These are phyloP conservation scores for Apophysomyces sp. DNA, from an alignment of 371 early-diverging fungal species.

Conservation along the genomic window DNA sequence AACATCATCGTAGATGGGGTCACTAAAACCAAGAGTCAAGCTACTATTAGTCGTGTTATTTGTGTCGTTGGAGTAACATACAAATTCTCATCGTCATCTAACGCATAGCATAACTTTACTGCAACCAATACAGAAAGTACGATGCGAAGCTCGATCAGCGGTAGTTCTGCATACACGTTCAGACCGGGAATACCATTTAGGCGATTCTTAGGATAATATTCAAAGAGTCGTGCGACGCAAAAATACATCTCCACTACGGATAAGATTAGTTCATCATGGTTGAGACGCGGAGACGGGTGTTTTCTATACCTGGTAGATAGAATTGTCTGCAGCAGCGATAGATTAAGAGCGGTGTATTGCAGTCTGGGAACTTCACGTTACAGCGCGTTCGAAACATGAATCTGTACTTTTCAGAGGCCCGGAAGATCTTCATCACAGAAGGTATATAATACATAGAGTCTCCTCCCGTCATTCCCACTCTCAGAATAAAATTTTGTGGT, in stretches of 20 bases:
- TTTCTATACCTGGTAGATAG: conserved; percentile 24
- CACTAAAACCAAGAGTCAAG: not conserved
- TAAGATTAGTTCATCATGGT: not conserved
- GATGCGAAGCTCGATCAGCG: not conserved
- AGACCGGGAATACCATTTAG: not conserved
- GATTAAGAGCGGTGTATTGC: conserved; percentile 20
- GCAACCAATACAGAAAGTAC: conserved; percentile 17
- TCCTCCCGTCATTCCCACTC: not conserved
- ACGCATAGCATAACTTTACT: conserved; percentile 17
- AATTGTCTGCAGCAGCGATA: conserved; percentile 25
- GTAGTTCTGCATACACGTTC: not conserved
- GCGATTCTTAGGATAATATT: not conserved
- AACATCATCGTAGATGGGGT: not conserved
- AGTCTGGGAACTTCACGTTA: conserved; percentile 9
- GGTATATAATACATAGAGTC: conserved; percentile 8
- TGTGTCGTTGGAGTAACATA: not conserved
- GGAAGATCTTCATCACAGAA: not conserved
- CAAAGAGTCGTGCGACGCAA: conserved; percentile 8
- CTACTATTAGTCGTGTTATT: not conserved
- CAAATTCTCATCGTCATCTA: conserved; percentile 15
- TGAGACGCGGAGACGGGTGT: not conserved
- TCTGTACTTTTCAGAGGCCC: not conserved
- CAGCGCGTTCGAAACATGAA: not conserved
- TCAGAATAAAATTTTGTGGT: conserved; percentile 4
- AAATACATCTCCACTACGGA: conserved; percentile 24